Percentiles rank a stretch among this genome's conserved stretches.
Conservation (phyloP, 2,329 filamentous ascomycete species). For the Hansfordia pulvinata region DNA sequence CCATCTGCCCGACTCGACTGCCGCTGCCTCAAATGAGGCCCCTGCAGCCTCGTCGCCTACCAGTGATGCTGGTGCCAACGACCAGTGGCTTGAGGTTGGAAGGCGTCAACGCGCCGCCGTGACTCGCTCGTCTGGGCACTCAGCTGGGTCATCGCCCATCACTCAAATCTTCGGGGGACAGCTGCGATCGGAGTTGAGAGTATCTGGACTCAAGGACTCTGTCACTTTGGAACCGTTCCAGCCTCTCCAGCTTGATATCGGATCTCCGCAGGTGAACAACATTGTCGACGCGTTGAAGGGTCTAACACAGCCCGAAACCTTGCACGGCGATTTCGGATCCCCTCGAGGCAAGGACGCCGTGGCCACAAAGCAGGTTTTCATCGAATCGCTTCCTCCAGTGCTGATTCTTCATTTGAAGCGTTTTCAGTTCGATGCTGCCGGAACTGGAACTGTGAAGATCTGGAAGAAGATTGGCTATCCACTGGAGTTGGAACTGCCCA, state of each 20-base stretch:
- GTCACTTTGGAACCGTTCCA: conserved; percentile 91
- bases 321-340: conserved; percentile 76
- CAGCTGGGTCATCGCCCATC: conserved; percentile 64
- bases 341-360: conserved; percentile 61
- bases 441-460: conserved; percentile 80
- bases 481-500: conserved; percentile 83
- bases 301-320: conserved; percentile 68
- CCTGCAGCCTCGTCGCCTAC: conserved; percentile 26
- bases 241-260: conserved; percentile 88
- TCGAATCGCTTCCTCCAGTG: conserved; percentile 81
- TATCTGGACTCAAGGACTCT: conserved; percentile 77
- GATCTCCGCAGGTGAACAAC: conserved; percentile 71
- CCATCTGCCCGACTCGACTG: conserved; percentile 20
- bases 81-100: conserved; percentile 94
- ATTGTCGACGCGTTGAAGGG: conserved; percentile 84
- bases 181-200: conserved; percentile 75
- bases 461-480: conserved; percentile 98
- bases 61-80: conserved; percentile 34
- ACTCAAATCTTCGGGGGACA: conserved; percentile 92
- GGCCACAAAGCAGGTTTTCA: conserved; percentile 88
- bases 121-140: conserved; percentile 71
- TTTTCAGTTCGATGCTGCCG: conserved; percentile 85
- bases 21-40: conserved; percentile 17
- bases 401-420: conserved; percentile 93
- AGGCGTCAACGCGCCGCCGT: conserved; percentile 78